Evolutionary conservation across 768 basidiomycete species (phyloP).

Genomic region (Amyloporia xantha): DNA sequence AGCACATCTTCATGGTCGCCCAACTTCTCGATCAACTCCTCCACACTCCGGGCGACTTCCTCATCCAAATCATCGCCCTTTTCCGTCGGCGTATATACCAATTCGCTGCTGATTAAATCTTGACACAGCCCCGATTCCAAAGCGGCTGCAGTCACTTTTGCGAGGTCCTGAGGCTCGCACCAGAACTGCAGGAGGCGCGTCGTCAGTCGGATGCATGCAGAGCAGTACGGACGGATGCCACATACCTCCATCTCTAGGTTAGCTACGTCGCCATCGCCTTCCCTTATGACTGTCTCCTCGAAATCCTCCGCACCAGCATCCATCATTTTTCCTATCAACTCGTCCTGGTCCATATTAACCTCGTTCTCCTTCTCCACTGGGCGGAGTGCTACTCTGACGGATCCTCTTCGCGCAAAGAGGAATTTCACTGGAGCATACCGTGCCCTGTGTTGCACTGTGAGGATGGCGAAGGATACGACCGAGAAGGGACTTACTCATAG

Average conservation of each 20-base stretch:
- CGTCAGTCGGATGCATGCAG: background rate
- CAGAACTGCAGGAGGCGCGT: constrained; percentile 31
- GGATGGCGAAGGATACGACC: background rate
- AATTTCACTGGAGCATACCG: constrained; percentile 58
- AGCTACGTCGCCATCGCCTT: constrained; percentile 14
- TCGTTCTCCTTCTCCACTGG: constrained; percentile 28
- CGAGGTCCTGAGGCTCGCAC: constrained; percentile 36
- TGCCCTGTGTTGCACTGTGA: constrained; percentile 32
- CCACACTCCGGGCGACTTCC: constrained; percentile 30
- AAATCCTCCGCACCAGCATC: constrained; percentile 40
- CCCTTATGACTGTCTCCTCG: constrained; percentile 27
- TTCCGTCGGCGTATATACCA: constrained; percentile 49
- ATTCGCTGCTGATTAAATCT: constrained; percentile 42
- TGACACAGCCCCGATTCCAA: constrained; percentile 23
- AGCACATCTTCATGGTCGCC: constrained; percentile 54
- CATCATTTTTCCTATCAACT: constrained; percentile 35
- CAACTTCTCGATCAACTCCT: constrained; percentile 41
- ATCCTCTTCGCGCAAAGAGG: constrained; percentile 54
- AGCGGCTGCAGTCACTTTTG: constrained; percentile 32
- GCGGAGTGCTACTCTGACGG: constrained; percentile 40
- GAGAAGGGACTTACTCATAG: constrained; percentile 35
- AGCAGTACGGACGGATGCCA: background rate
- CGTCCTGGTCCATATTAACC: constrained; percentile 24
- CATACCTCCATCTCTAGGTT: constrained; percentile 16
- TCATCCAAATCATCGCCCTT: constrained; percentile 33